These are phyloP conservation scores for Quercus phellos DNA, from an alignment of 331 rosid genomes.

Conservation along the genomic window DNA sequence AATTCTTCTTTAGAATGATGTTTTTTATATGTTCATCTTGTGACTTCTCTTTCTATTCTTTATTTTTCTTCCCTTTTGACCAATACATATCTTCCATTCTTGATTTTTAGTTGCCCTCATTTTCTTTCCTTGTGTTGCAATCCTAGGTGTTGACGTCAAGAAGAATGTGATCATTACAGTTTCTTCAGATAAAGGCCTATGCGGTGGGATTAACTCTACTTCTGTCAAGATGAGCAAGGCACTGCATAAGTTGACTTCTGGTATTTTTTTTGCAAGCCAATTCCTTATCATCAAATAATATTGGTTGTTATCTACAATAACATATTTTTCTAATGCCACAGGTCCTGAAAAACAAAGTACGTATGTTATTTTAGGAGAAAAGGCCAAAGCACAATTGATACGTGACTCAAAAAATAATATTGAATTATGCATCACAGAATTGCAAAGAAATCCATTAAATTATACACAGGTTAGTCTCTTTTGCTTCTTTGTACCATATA, in stretches of 20 bases:
- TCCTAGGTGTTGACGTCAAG: constrained; percentile 65
- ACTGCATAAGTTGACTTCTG: constrained; percentile 54
- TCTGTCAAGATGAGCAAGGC: constrained; percentile 91
- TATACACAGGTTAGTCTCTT: constrained; percentile 65
- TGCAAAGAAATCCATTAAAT: constrained; percentile 90
- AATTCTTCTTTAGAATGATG: neutral
- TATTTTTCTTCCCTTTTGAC: neutral
- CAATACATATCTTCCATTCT: neutral
- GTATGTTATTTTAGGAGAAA: constrained; percentile 88
- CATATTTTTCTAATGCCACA: constrained; percentile 12
- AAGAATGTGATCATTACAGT: constrained; percentile 73
- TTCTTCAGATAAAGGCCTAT: constrained; percentile 97
- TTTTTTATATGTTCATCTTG: neutral
- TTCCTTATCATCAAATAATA: constrained; percentile 7
- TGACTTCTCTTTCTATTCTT: neutral
- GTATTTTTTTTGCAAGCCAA: constrained; percentile 40
- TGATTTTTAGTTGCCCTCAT: neutral
- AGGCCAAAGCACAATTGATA: constrained; percentile 82
- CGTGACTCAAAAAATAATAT: constrained; percentile 87
- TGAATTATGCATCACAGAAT: constrained; percentile 53
- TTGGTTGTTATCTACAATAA: neutral
- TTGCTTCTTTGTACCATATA: neutral
- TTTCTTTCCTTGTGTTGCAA: constrained; percentile 12
- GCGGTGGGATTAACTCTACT: constrained; percentile 98
- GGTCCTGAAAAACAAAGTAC: constrained; percentile 82